Base-by-base conservation (phyloP, 2,329 filamentous ascomycete species). In the Botryotinia narcissicola region DNA sequence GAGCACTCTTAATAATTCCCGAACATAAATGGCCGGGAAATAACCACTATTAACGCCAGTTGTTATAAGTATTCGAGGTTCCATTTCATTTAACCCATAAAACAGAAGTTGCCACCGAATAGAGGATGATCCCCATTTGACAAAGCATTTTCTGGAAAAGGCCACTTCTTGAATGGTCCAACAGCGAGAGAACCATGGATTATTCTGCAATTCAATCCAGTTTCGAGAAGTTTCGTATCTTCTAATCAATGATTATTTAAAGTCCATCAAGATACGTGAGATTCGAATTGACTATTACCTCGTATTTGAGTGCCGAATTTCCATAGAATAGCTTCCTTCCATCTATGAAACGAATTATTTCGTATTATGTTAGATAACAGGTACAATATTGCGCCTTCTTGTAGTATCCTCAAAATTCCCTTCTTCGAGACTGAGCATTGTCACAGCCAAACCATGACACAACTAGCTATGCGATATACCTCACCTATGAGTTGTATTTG, bases 1-100 rank as follows among this genome's bases (percentile, higher is more conserved):
- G 9, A n/a, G 0, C 48, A 0, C 1, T 51, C 48, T n/a, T n/a
- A n/a, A 51, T n/a, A 6, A 0, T 14, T 51, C 48, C 48, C 25
- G 48, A 51, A n/a, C 0, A n/a, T 1, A 0, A 8, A n/a, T 3
- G 14, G 48, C 48, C 25, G 22, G 48, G 10, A 14, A n/a, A 51
- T 0, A n/a, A 51, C 14, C 29, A 12, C 3, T 9, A 8, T 18
- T 22, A 3, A 18, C 32, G 16, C 54, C n/a, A 29, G 5, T 32
- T 1, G 0, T 3, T 18, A 12, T 7, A 29, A 32, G 1, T 16
- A 8, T 29, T 18, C 1, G 6, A 16, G 14, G 18, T 35, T 35
- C 35, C 35, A 35, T 35, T 35, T 35, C 35, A 35, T 35, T 35
- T 35, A 35, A 5, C 32, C 32, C 32, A 35, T 35, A 35, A 35